A percentile compares a stretch with the other conserved stretches of the same genome.
phyloP scores from a whole-genome alignment of 768 basidiomycete genomes.

The Mycena crocata region DNA sequence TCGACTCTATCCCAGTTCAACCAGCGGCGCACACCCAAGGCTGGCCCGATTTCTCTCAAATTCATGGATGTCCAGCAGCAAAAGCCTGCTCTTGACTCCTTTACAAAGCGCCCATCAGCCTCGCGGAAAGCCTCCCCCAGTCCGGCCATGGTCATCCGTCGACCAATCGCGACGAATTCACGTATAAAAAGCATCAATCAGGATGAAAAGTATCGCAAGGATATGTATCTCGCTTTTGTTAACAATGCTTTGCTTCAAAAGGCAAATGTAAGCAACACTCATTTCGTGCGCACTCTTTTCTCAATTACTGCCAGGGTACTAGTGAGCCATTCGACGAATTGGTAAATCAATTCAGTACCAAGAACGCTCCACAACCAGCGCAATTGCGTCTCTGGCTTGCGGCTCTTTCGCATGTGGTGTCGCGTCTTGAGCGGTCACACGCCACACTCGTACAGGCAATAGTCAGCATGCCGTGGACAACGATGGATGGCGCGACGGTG shows the following conservation, averaged over 20 bases:
- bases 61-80: slow-evolving; percentile 53
- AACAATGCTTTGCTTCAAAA: slow-evolving; percentile 85
- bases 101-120: slow-evolving; percentile 51
- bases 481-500: slow-evolving; percentile 87
- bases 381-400: slow-evolving; percentile 85
- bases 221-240: slow-evolving; percentile 88
- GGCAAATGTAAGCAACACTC: slow-evolving; percentile 62
- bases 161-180: slow-evolving; percentile 85
- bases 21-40: slow-evolving; percentile 69
- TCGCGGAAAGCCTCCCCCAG: slow-evolving; percentile 43
- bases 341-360: slow-evolving; percentile 83
- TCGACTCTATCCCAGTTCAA: slow-evolving; percentile 82
- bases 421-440: slow-evolving; percentile 86
- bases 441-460: slow-evolving; percentile 86
- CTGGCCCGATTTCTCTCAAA: slow-evolving; percentile 65
- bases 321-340: slow-evolving; percentile 88
- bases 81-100: slow-evolving; percentile 57
- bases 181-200: slow-evolving; percentile 81
- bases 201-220: slow-evolving; percentile 80
- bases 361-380: slow-evolving; percentile 55
- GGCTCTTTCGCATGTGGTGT: slow-evolving; percentile 92
- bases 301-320: slow-evolving; percentile 67
- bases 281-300: slow-evolving; percentile 14
- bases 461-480: slow-evolving; percentile 91
- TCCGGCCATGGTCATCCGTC: slow-evolving; percentile 43